Base-by-base conservation (phyloP, 2,329 filamentous ascomycete species). In the Pseudogymnoascus sp. region DNA sequence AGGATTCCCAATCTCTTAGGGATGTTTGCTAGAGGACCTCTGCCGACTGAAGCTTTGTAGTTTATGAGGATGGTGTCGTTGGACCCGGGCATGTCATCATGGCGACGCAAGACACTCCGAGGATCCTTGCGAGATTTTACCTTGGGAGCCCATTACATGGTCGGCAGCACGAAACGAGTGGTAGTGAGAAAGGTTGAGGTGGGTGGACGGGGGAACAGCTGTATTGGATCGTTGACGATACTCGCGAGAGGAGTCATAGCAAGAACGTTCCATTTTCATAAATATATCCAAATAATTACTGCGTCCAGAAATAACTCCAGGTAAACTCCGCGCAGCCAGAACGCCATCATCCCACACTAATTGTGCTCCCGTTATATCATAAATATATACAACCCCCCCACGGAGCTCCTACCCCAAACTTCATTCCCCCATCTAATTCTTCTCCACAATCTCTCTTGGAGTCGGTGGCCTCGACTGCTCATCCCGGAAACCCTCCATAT, bases 311-410 rank as follows among this genome's bases (percentile, higher is more conserved):
- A 18, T 30, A 61, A 59, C n/a, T 67, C 68, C 65, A 48, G 67
- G 30, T 34, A 65, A 60, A 8, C 66, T 65, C 15, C 64, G 60
- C 5, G 64, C 62, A 12, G 65, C 61, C n/a, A 70, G 62, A 18
- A 64, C 65, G 3, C 60, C 60, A 59, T 71, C 71, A 58, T 71
- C 65, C 68, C 69, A 74, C 19, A 77, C 63, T 30, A 78, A 70
- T 8, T 71, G 67, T 1, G 77, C 76, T 15, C 34, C 34, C n/a
- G 7, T 37, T 6, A 30, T 10, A 30, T 30, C 45, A 52, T 52
- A 18, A 52, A 52, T 52, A 52, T 52, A 52, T 52, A 30, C 45
- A 52, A 18, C 26, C 15, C 23, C 15, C 19, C 10, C 21, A 15
- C 12, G 28, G 39, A 30, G 8, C 12, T 15, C 9, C 1, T 18